Evolutionary conservation across 805 yeast genomes (phyloP), one percentile per base, ranked within the genome.

Genomic region (Teunomyces barrocoloradensis): DNA sequence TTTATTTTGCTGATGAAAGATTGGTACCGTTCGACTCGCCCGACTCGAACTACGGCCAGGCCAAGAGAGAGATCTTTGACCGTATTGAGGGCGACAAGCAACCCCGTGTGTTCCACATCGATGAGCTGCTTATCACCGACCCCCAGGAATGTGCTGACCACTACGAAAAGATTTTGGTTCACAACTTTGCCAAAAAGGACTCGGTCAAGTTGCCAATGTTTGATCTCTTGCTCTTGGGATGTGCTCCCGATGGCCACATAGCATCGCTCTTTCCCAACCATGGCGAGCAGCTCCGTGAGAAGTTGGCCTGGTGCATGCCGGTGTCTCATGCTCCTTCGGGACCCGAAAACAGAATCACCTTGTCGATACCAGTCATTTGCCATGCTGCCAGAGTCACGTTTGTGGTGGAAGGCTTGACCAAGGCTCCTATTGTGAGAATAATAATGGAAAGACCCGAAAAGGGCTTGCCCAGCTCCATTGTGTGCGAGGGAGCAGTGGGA

Each of bases 241-340:
- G 98, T 75, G 99, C 99, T 0, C 98, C 98, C 2, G 99, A 92
- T 66, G 99, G 99, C 18, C 99, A 92, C 66, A 88, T 89, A 61
- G 96, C 97, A 44, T 89, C 96, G n/a, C 78, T 92, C 47, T 92
- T 92, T 75, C 99, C 99, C 18, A 85, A 86, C 63, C 94, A 88
- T 60, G 77, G 77, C 32, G 94, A 88, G 56, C 85, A 87, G 47
- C 73, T 92, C 54, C 79, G 97, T 61, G 99, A 92, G 65, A 80
- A 85, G 52, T 78, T 86, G 56, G 97, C 97, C 1, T 92, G 98
- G 97, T 91, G 91, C 53, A 87, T 89, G 21, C 96, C 97, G 1
- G 95, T 92, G 6, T 85, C 81, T 53, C 86, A 89, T 49, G 96
- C 97, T 0, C 98, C 99, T 37, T 78, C 82, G 54, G 94, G 96